Evolutionary conservation across 1,284 basidiomycete species (phyloP), one percentile per base, ranked within the genome.

Genomic region (Omphalotus olearius): DNA sequence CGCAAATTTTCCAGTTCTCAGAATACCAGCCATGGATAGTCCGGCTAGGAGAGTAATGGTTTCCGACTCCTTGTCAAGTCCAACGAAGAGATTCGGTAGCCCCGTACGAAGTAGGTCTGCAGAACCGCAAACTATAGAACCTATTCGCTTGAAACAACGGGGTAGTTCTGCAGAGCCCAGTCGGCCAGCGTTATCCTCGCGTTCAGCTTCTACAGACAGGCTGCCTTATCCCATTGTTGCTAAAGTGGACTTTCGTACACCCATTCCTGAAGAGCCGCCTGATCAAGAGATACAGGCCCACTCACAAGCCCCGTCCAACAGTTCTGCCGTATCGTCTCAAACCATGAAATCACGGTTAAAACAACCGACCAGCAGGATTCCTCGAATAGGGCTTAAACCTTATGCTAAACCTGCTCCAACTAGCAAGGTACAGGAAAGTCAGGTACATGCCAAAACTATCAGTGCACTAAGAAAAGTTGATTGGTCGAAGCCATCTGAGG

Each of bases 281-380:
- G 49, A 52, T 25, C 56, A 47, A 18, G 30, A 66, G 48, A 40
- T 45, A 5, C 58, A 63, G 46, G 49, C 50, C 25, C 56, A 47
- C 6, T 3, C 14, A 5, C 58, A 63, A 47, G 49, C 50, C 25
- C 56, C 41, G 6, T 3, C 14, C n/a, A 11, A n/a, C 33, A 13
- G 39, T 14, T 13, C 51, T 14, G 11, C n/a, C 25, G 16, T 33
- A 2, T 38, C 28, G 25, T 25, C 26, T 17, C 16, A 47, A 13
- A 3, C 28, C 4, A 30, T 58, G 6, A 76, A 72, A 46, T 80
- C 80, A 13, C 72, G 55, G 43, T 60, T 85, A 47, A 81, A 78
- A 58, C 81, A 84, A 57, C 68, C 74, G 1, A 70, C 71, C 0
- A 87, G 86, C 64, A 77, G 74, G 64, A 89, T 89, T 57, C 86